Percentiles rank a stretch among this genome's conserved stretches.
Conservation (phyloP, 2,329 filamentous ascomycete genomes). For the Aureobasidium sp. region DNA sequence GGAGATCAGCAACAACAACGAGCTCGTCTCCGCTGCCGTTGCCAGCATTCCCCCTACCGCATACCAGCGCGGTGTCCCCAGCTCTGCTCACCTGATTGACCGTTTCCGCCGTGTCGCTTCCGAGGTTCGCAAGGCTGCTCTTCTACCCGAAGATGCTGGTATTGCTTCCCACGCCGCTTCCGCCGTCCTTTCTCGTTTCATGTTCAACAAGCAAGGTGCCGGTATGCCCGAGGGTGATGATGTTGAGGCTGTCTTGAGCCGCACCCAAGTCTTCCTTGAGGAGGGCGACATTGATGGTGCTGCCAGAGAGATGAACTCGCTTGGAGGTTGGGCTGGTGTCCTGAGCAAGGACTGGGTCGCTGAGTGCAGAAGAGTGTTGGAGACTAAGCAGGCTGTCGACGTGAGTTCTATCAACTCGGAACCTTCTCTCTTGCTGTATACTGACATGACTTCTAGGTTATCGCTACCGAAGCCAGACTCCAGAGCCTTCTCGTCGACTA, state of each 20-base stretch:
- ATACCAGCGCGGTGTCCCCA: slow-evolving; percentile 87
- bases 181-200: slow-evolving; percentile 80
- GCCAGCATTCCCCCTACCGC: slow-evolving; percentile 90
- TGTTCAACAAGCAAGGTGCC: slow-evolving; percentile 79
- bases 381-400: slow-evolving; percentile 93
- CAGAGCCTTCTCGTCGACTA: slow-evolving; percentile 82
- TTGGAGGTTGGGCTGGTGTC: slow-evolving; percentile 92
- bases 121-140: slow-evolving; percentile 89
- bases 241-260: slow-evolving; percentile 85
- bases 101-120: slow-evolving; percentile 87
- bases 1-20: slow-evolving; percentile 71
- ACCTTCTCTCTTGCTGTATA: neutral
- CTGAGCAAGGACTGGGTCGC: slow-evolving; percentile 88
- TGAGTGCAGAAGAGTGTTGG: slow-evolving; percentile 84
- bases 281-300: slow-evolving; percentile 88
- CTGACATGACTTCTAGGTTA: slow-evolving; percentile 53
- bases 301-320: slow-evolving; percentile 87
- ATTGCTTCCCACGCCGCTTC: slow-evolving; percentile 91
- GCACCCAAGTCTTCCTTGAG: slow-evolving; percentile 84
- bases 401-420: slow-evolving; percentile 49
- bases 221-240: slow-evolving; percentile 76
- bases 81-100: slow-evolving; percentile 79
- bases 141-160: slow-evolving; percentile 88
- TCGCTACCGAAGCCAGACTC: slow-evolving; percentile 81
- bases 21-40: slow-evolving; percentile 83